A percentile compares a stretch with the other conserved stretches of the same genome.
Conservation (phyloP, 345 rosid species). For the Salix viminalis region DNA sequence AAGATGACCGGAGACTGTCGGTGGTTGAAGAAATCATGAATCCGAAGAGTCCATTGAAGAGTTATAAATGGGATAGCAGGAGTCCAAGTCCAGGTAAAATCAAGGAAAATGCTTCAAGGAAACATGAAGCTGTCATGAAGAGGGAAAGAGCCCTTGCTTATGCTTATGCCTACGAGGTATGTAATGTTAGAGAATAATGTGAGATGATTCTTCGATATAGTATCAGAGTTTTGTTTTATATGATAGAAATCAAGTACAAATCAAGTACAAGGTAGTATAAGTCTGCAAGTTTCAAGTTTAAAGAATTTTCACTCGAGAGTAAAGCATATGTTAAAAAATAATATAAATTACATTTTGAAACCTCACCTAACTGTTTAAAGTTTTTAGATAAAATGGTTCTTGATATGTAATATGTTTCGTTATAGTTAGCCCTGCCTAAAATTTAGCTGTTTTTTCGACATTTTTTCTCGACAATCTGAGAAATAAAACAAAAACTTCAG, state of each 20-base stretch:
- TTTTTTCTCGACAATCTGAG: neutral
- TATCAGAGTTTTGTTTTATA: too few relatives aligned
- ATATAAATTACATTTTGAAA: too few relatives aligned
- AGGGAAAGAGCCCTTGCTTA: constrained; percentile 93
- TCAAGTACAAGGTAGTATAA: too few relatives aligned
- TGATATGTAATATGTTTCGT: constrained; percentile 28
- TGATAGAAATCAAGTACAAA: too few relatives aligned
- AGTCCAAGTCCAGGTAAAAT: constrained; percentile 37
- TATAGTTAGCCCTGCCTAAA: neutral
- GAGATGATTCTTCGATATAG: too few relatives aligned
- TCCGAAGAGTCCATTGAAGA: constrained; percentile 32
- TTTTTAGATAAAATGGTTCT: too few relatives aligned
- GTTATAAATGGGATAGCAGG: constrained; percentile 35
- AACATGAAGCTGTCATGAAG: constrained; percentile 55
- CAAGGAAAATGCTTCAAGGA: constrained; percentile 44
- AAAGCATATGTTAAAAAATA: too few relatives aligned
- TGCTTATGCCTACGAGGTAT: constrained; percentile 81
- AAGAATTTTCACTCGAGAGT: too few relatives aligned
- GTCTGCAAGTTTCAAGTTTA: too few relatives aligned
- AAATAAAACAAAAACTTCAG: neutral
- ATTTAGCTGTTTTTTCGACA: neutral
- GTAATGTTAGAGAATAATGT: neutral
- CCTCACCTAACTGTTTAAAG: fast-evolving
- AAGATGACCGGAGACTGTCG: constrained; percentile 11
- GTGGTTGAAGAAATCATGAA: neutral